Conservation (phyloP, 2,329 filamentous ascomycete species). For the Ophiocordyceps australis region DNA sequence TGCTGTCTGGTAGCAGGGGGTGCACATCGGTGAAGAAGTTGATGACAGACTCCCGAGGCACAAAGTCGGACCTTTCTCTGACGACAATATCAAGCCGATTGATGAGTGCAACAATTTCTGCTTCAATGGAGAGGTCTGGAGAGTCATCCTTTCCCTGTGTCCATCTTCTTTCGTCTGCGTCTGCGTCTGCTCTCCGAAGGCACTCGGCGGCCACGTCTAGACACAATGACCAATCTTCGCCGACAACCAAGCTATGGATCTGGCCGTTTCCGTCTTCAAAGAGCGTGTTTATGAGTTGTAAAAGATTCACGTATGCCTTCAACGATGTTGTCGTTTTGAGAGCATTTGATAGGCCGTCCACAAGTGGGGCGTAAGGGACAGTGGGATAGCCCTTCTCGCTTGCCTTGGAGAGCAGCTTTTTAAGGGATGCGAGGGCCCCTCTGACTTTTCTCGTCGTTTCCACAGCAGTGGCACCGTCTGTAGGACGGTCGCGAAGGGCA, state of each 20-base stretch:
- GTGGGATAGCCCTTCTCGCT: constrained; percentile 40
- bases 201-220: constrained; percentile 42
- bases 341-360: constrained; percentile 36
- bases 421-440: constrained; percentile 43
- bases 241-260: constrained; percentile 36
- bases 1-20: constrained; percentile 42
- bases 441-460: constrained; percentile 37
- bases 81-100: constrained; percentile 28
- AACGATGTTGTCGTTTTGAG: constrained; percentile 23
- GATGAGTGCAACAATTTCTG: constrained; percentile 26
- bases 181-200: constrained; percentile 13
- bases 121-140: constrained; percentile 18
- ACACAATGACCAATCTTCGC: constrained; percentile 47
- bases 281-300: constrained; percentile 35
- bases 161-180: constrained; percentile 7
- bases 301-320: constrained; percentile 25
- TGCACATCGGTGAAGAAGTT: constrained; percentile 47
- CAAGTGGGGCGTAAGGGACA: constrained; percentile 38
- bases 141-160: constrained; percentile 9
- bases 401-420: constrained; percentile 42
- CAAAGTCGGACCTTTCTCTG: constrained; percentile 29
- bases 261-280: constrained; percentile 32
- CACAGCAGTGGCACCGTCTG: constrained; percentile 26
- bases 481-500: constrained; percentile 31
- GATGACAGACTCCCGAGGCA: constrained; percentile 49